Evolutionary conservation across 441 rosid species (phyloP).

Genomic region (Eruca vesicaria): DNA sequence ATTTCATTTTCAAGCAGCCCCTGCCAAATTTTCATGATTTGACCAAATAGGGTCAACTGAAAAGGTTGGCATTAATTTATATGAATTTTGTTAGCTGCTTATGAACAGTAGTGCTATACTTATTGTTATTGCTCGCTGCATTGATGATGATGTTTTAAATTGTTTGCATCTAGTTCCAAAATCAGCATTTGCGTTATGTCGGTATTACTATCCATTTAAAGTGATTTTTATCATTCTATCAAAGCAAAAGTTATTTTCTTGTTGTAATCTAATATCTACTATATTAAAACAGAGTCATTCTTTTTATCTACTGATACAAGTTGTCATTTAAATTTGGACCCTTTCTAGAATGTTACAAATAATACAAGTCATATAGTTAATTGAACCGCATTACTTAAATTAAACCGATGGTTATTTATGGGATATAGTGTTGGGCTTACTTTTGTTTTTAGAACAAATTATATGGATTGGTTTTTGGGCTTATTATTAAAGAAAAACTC

Average conservation of each 20-base stretch:
- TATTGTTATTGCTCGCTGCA: conserved; percentile 13
- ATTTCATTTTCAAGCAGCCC: neutral
- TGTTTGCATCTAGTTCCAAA: conserved; percentile 8
- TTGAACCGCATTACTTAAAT: too few relatives aligned
- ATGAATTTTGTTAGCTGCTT: conserved; percentile 1
- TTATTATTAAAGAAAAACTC: too few relatives aligned
- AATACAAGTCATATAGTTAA: too few relatives aligned
- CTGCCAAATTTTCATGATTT: neutral
- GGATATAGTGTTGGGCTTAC: too few relatives aligned
- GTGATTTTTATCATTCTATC: neutral
- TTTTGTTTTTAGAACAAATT: too few relatives aligned
- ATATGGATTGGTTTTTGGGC: too few relatives aligned
- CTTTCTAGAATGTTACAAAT: too few relatives aligned
- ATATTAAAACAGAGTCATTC: too few relatives aligned
- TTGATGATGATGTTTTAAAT: conserved; percentile 6
- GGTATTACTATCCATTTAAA: conserved; percentile 1
- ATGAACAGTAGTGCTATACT: neutral
- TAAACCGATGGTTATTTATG: too few relatives aligned
- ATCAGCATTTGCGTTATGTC: conserved; percentile 10
- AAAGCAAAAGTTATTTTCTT: neutral
- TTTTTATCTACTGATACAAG: too few relatives aligned
- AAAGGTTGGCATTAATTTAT: neutral
- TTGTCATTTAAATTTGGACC: too few relatives aligned
- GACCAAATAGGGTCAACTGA: conserved; percentile 3
- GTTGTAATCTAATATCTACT: neutral